Percentiles rank a stretch among this genome's conserved stretches.
phyloP scores from a whole-genome alignment of 805 yeast species.

The Priceomyces haplophilus region DNA sequence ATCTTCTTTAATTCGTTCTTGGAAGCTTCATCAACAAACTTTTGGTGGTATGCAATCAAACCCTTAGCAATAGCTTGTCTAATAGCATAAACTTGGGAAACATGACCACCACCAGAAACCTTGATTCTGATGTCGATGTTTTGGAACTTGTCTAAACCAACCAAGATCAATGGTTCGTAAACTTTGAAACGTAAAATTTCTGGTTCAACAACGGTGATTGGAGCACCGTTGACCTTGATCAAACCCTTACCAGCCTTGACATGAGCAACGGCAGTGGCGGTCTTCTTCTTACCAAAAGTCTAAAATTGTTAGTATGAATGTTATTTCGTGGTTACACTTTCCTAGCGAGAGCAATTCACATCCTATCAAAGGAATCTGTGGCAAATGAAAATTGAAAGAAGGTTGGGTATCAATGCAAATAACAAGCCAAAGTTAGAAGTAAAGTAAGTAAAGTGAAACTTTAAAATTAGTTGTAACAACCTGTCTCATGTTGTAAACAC shows the following conservation, averaged over 20 bases:
- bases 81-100: slow-evolving; percentile 98
- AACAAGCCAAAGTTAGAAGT: no score
- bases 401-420: no score
- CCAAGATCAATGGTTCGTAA: slow-evolving; percentile 98
- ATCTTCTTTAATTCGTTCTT: slow-evolving; percentile 99
- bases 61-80: slow-evolving; percentile 99
- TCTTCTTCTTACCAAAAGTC: slow-evolving; percentile 99
- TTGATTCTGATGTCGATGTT: slow-evolving; percentile 98
- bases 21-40: slow-evolving; percentile 98
- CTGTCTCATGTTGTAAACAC: no score
- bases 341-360: no score
- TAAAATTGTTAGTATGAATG: slow-evolving; percentile 33
- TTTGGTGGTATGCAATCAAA: slow-evolving; percentile 98
- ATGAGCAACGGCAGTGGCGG: slow-evolving; percentile 99
- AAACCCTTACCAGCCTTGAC: slow-evolving; percentile 99
- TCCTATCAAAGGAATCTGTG: no score
- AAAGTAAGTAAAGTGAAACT: no score
- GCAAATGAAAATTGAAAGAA: no score
- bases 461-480: no score
- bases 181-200: slow-evolving; percentile 99
- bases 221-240: slow-evolving; percentile 98
- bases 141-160: slow-evolving; percentile 98
- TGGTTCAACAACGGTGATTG: slow-evolving; percentile 98
- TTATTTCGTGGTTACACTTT: not conserved
- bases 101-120: slow-evolving; percentile 99